Base-by-base conservation (phyloP, 1,139 yeast species). In the Pichiaceae sp. region DNA sequence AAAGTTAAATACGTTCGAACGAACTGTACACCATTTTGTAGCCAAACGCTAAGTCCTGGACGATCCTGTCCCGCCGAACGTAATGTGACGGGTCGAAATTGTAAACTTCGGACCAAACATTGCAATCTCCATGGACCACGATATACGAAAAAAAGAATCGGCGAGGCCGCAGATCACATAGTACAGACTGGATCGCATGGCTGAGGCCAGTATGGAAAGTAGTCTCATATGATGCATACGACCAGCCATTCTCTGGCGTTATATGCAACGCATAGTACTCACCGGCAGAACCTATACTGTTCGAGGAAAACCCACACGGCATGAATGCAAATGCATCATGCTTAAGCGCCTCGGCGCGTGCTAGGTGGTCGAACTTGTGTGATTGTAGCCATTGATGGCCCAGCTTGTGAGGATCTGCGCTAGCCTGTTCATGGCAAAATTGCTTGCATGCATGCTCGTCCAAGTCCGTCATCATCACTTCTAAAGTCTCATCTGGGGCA, bases 281-380 rank as follows among this genome's bases (percentile, higher is more conserved):
- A 33, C 65, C 62, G 34, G 63, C 66, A 38, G 73, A 64, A 36
- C 83, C 60, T 33, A 86, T 64, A 20, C 93, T 80, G 59, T 91
- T 91, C 35, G 96, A 84, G 2, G 96, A 85, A 56, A 77, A 91
- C 14, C 98, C 98, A 60, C 97, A 91, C 2, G 98, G 98, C n/a
- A 84, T 68, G 58, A 91, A 91, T 23, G 94, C 80, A 62, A 87
- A 91, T 4, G 96, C 85, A 63, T 89, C 97, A 52, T 79, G 86
- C 54, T 72, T 72, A 23, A 30, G 23, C 14, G 32, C 30, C 33
- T 37, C 17, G 37, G 42, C 26, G 24, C 41, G 31, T 51, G 82
- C 82, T 30, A 87, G 56, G 32, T 66, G 55, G 59, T 81, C 80
- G 49, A 86, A 69, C 5, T 72, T 72, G 15, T 87, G 68, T 38